Evolutionary conservation across 768 basidiomycete species (phyloP), one percentile per base, ranked within the genome.

Genomic region (Kwoniella dejecticola): DNA sequence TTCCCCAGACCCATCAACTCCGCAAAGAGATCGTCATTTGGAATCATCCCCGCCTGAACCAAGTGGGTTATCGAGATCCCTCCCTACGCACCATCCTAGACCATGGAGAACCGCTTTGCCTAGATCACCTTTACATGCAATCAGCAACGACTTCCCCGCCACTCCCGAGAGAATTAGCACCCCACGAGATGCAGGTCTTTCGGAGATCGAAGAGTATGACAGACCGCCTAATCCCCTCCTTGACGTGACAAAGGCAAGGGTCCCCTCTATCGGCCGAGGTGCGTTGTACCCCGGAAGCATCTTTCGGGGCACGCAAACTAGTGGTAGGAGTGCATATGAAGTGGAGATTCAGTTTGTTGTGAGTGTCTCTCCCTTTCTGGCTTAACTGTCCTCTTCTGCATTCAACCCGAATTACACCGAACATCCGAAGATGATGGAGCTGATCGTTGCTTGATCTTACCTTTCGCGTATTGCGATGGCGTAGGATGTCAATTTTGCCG

Each of bases 281-380:
- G 69, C 71, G n/a, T 54, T 79, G 13, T 90, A 93, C 79, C 89
- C 94, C 29, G 95, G 95, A 2, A 88, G 91, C 40, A 83, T 85
- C 15, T 98, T 94, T 78, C 83, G 86, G 62, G 95, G 95, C 2
- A 92, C 90, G 0, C 95, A 98, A 81, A 91, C 92, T 81, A 90
- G 88, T 65, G 95, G 94, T 2, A 84, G 91, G 68, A 94, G 89
- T 76, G 89, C 88, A 74, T 97, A 97, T 82, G 91, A 95, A 64
- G 95, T 97, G 41, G 88, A 86, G 71, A 91, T 98, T 58, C 89
- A 88, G 58, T 89, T 98, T 55, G 86, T 91, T 77, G 91, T 95
- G 79, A 74, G 91, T 74, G 15, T 24, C 30, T 26, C 36, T 31
- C 26, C 38, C 27, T 57, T 21, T 44, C 21, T 33, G 6, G 52